Conservation (phyloP, 2,329 filamentous ascomycete genomes). For the Aureobasidium leucospermi region DNA sequence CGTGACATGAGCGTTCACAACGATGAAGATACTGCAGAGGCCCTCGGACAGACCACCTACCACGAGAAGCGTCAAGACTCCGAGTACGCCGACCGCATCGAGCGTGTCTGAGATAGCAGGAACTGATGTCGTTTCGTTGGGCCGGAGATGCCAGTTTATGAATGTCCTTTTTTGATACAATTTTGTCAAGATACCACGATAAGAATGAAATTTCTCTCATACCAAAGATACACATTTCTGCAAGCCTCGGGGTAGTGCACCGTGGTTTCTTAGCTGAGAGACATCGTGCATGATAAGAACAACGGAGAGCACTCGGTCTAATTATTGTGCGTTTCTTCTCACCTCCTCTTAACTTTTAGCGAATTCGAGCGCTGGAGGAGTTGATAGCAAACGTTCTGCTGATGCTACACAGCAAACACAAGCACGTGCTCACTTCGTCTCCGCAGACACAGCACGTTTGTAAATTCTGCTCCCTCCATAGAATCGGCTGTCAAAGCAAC, state of each 20-base stretch:
- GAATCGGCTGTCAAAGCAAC: no score
- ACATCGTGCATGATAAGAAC: neutral
- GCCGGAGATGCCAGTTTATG: neutral
- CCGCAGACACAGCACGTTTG: neutral
- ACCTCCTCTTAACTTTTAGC: neutral
- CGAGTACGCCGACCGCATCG: neutral
- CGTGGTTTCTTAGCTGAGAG: neutral
- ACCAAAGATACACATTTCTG: neutral
- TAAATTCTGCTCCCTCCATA: no score
- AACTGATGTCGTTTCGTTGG: neutral
- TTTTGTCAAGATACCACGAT: neutral
- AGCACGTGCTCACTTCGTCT: neutral
- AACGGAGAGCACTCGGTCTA: neutral
- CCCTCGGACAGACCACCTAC: slow-evolving; percentile 17
- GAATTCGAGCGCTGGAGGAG: neutral
- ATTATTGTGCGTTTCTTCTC: neutral
- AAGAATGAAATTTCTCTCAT: neutral
- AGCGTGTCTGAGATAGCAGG: neutral
- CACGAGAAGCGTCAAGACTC: neutral
- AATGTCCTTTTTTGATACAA: neutral
- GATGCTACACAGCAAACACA: neutral
- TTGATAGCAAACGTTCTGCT: neutral
- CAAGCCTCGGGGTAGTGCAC: neutral
- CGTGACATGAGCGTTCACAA: slow-evolving; percentile 25
- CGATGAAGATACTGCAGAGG: slow-evolving; percentile 26